Conservation (phyloP, 1,284 basidiomycete species). For the Chalciporus sp. region DNA sequence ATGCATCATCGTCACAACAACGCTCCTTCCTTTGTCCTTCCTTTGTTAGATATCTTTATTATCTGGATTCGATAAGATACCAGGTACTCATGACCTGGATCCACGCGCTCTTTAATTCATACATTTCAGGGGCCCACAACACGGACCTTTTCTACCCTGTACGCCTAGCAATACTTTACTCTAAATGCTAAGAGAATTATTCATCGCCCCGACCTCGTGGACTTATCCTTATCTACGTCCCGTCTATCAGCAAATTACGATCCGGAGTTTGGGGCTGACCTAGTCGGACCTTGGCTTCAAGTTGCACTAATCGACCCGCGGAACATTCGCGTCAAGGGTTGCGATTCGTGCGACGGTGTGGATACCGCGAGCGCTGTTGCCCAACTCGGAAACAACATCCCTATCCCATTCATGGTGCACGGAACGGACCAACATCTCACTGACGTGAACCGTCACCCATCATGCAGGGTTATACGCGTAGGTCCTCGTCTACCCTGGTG, state of each 20-base stretch:
- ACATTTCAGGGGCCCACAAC: conserved; percentile 11
- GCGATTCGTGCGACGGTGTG: too few species aligned
- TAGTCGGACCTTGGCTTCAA: too few species aligned
- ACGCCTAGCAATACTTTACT: conserved; percentile 4
- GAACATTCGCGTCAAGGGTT: not conserved
- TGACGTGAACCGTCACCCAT: too few species aligned
- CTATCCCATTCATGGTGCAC: too few species aligned
- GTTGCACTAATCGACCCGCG: not conserved
- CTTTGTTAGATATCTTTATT: conserved; percentile 10
- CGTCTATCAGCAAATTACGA: not conserved
- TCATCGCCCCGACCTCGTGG: not conserved
- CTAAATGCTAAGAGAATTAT: not conserved
- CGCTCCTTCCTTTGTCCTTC: not conserved
- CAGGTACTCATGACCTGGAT: conserved; percentile 4
- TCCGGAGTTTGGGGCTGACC: not conserved
- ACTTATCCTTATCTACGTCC: not conserved
- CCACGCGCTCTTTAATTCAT: conserved; percentile 22
- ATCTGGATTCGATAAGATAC: conserved; percentile 4
- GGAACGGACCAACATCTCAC: too few species aligned
- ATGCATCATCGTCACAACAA: not conserved
- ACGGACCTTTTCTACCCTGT: conserved; percentile 6
- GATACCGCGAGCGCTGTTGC: too few species aligned
- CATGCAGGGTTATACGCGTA: too few species aligned
- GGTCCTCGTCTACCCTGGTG: too few species aligned
- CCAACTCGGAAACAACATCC: too few species aligned